phyloP scores from a whole-genome alignment of 179 eudicot species.

The Vitellaria paradoxa region DNA sequence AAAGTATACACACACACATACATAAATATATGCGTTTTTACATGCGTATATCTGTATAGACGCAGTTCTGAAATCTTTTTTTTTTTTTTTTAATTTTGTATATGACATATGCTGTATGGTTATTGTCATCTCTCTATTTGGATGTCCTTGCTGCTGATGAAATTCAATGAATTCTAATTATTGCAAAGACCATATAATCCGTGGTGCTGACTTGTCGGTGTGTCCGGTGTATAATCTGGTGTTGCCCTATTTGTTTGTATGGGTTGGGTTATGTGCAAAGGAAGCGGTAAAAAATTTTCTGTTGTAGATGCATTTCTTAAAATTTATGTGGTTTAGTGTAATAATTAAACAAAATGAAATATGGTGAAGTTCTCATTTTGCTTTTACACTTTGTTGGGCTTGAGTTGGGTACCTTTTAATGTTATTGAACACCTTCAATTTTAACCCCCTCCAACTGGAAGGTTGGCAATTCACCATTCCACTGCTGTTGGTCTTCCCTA shows the following conservation, averaged over 20 bases:
- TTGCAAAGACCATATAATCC: too few species aligned
- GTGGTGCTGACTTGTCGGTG: too few species aligned
- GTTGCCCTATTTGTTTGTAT: not conserved
- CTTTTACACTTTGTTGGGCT: too few species aligned
- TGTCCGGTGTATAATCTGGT: not conserved
- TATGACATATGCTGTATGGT: not conserved
- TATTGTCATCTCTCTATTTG: not conserved
- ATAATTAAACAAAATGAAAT: too few species aligned
- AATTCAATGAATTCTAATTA: too few species aligned
- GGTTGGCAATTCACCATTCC: not conserved
- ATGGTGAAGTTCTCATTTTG: too few species aligned
- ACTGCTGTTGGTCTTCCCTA: not conserved
- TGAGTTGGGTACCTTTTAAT: not conserved
- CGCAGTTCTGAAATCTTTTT: not conserved
- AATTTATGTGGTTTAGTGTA: too few species aligned
- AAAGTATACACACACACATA: slow-evolving; percentile 25
- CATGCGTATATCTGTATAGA: not conserved
- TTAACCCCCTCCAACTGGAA: not conserved
- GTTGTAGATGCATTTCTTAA: too few species aligned
- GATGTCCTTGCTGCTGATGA: not conserved
- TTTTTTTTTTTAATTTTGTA: not conserved
- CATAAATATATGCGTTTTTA: not conserved
- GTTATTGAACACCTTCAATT: not conserved
- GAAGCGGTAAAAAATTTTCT: not conserved
- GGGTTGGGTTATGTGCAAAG: not conserved